Base-by-base conservation (phyloP, 2,329 filamentous ascomycete species). In the Pyrenophora teres region DNA sequence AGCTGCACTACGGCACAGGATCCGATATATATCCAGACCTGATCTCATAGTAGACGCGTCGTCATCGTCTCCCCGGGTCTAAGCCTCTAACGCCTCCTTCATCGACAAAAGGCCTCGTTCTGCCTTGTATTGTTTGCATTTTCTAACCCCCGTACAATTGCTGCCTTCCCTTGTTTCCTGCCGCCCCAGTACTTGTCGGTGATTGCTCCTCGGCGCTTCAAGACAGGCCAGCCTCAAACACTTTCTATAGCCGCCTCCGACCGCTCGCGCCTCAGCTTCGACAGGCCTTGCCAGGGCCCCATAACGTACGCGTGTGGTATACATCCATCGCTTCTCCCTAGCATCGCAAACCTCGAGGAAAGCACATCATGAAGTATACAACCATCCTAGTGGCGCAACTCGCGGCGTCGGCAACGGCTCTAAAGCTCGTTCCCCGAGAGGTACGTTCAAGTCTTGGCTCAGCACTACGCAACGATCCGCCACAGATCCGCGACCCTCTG, bases 401-500 rank as follows among this genome's bases (percentile, higher is more conserved):
- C 60, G 54, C 67, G 56, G 62, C 67, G 53, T 63, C 64, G 48
- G 55, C 62, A 31, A 50, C 55, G 31, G 70, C 68, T 36, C 56
- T 72, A 36, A 61, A 58, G 41, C 60, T 74, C 43, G 67, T 57
- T 33, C 57, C 65, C 32, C 65, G 71, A 53, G 63, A 73, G 52
- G 72, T 74, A 67, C 63, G 72, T 64, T 50, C 42, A 25, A 46
- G 57, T 54, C 62, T 65, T 69, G 65, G 65, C 63, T 59, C 27
- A 30, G 9, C 10, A 30, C 9, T 30, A 9, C 27, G 27, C 27
- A 12, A 3, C 27, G 9, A 5, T 21, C 19, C 19, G 19, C 19
- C 3, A 21, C 19, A 25, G 10, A 30, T 30, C 37, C 21, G 43
- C n/a, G 16, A 32, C 10, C 23, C 37, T 21, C 32, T 31, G 21